Percentiles rank a stretch among this genome's conserved stretches.
Conservation (phyloP, 768 basidiomycete species). For the Amanita exitialis region DNA sequence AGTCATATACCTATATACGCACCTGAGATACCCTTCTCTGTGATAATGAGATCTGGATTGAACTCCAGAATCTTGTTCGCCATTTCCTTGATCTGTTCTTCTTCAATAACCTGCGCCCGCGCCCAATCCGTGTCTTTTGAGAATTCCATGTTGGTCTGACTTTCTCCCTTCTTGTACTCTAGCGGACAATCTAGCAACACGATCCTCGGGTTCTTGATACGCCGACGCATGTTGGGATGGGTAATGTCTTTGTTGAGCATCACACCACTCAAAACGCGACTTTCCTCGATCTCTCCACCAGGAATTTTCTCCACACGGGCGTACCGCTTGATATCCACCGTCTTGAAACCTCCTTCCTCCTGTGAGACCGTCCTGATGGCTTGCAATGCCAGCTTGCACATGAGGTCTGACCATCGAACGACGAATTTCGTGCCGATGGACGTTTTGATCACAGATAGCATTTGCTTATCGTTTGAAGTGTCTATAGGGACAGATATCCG, state of each 20-base stretch:
- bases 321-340: slow-evolving; percentile 97
- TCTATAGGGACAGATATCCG: slow-evolving; percentile 87
- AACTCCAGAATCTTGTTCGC: slow-evolving; percentile 83
- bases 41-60: slow-evolving; percentile 91
- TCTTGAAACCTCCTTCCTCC: slow-evolving; percentile 67
- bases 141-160: slow-evolving; percentile 98
- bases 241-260: slow-evolving; percentile 99
- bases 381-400: slow-evolving; percentile 91
- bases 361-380: slow-evolving; percentile 85
- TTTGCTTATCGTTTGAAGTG: slow-evolving; percentile 73
- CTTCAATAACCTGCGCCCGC: slow-evolving; percentile 87
- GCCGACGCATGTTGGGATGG: slow-evolving; percentile 90
- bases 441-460: slow-evolving; percentile 96
- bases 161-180: slow-evolving; percentile 99
- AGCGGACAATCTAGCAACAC: slow-evolving; percentile 88
- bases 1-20: slow-evolving; percentile 16
- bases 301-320: slow-evolving; percentile 96
- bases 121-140: slow-evolving; percentile 92
- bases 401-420: slow-evolving; percentile 91
- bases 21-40: slow-evolving; percentile 98
- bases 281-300: slow-evolving; percentile 95
- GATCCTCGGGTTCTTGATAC: slow-evolving; percentile 85
- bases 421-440: slow-evolving; percentile 99
- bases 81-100: slow-evolving; percentile 88
- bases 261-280: slow-evolving; percentile 77